Base-by-base conservation (phyloP, 257 asterid species). In the Mitragyna speciosa region DNA sequence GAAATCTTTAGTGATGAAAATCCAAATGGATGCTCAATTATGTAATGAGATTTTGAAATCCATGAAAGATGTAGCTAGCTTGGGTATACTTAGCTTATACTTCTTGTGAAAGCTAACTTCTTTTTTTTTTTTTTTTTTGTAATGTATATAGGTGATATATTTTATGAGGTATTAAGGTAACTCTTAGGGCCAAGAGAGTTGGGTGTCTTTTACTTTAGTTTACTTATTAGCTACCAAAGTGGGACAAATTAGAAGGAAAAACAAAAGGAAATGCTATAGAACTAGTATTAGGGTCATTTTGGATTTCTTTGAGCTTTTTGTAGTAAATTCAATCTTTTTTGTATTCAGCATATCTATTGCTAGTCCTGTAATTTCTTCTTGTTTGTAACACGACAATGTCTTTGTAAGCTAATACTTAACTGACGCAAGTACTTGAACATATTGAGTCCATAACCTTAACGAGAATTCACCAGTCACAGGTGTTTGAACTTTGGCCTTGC, bases 1-100 rank as follows among this genome's bases (percentile, higher is more conserved):
- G 97, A 92, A 81, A 86, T 92, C 68, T 92, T 92, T 76, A 92
- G 97, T 54, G 97, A 92, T 75, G 97, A 92, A 78, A 92, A 92
- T 85, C 95, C 95, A 10, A 92, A 92, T 72, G 95, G 94, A 41
- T 92, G 97, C 85, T 83, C 75, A 36, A 74, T 90, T 26, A 87
- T 89, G 91, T 92, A 82, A 86, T 24, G 72, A 48, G 45, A 51
- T 9, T 31, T 66, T 67, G 1, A 47, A 17, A 22, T 28, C 31
- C 48, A 49, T 36, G 72, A 36, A 19, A 17, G 69, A 64, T 45
- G 58, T 28, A 39, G 30, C 22, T 28, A 39, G 30, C 22, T 36
- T 68, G 6, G 56, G 28, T 69, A 30, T 31, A 77, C 49, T 74
- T 41, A 56, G 84, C 86, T 84, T 85, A 80, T 89, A 82, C 87